Base-by-base conservation (phyloP, 1,284 basidiomycete species). In the Takashimella koratensis region DNA sequence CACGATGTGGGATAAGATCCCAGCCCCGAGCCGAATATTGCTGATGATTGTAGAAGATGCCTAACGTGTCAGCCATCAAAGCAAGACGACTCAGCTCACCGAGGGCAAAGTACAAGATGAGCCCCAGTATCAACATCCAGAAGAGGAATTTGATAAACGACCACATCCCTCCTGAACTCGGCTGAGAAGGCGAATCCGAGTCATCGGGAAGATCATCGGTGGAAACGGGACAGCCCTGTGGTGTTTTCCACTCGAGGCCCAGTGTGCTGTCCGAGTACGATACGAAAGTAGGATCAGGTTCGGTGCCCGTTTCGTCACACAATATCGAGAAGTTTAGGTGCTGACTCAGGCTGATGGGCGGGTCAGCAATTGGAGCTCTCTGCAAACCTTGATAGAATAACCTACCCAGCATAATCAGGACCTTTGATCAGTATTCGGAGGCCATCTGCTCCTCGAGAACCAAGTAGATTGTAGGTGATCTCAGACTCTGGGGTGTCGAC, bases 11-110 rank as follows among this genome's bases (percentile, higher is more conserved):
- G 10, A 77, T 53, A 3, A 76, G 68, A 46, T 77, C 76, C 67
- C 71, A 70, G 3, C 76, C 76, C 54, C 61, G 64, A 2, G 76
- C 75, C 30, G 66, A 69, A 60, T 77, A 77, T 47, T 73, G 71
- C 45, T 76, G 73, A 53, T 75, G 74, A 47, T 77, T 77, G 63
- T 77, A 76, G 52, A 71, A 69, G 42, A 72, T 71, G 23, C 76
- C 76, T 68, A 45, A 22, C 49, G 42, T 44, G 45, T 11, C 41
- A 47, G 30, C 47, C 44, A n/a, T 13, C 41, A 45, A n/a, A 36
- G 45, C 5, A 39, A 45, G 24, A 51, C 8, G 45, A 58, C 42
- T 3, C 52, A 45, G 63, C 68, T 53, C 47, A 71, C 71, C 71
- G 25, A 75, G 62, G n/a, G 58, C 68, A 53, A 75, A 75, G 52